Percentiles rank a stretch among this genome's conserved stretches.
Evolutionary conservation across 2,329 filamentous ascomycete genomes (phyloP).

Genomic region (Rhinocladiella similis): DNA sequence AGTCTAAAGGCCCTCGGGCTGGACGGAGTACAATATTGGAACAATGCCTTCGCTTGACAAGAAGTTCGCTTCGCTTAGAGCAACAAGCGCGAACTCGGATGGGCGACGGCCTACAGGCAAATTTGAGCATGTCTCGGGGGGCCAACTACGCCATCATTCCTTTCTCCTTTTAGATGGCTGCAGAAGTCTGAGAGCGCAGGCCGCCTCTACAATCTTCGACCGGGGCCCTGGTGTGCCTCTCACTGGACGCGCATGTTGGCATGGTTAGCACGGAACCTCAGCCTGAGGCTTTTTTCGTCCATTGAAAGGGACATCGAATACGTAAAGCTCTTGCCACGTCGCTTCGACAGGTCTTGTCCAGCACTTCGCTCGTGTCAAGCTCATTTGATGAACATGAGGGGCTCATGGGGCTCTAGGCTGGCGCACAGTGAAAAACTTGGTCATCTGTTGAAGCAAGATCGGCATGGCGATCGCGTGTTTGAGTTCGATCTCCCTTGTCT

Average conservation of each 20-base stretch:
- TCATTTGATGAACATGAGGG: background rate
- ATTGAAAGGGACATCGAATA: too few relatives aligned
- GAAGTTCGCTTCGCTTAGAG: too few relatives aligned
- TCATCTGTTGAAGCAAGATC: background rate
- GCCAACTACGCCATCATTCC: too few relatives aligned
- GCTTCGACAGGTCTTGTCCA: background rate
- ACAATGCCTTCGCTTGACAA: too few relatives aligned
- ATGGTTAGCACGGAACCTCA: background rate
- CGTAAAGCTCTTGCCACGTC: background rate
- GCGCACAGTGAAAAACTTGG: background rate
- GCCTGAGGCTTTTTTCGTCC: background rate
- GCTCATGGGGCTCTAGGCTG: background rate
- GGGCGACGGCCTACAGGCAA: too few relatives aligned
- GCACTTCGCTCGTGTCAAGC: too few relatives aligned
- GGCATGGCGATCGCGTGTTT: background rate
- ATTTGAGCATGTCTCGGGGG: too few relatives aligned
- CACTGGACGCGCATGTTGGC: background rate
- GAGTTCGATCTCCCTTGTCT: background rate
- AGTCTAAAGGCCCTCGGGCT: too few relatives aligned
- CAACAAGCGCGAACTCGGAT: too few relatives aligned
- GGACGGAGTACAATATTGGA: too few relatives aligned
- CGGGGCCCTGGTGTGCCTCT: background rate
- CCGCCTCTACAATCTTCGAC: background rate
- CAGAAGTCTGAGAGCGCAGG: too few relatives aligned
- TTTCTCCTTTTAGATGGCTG: too few relatives aligned